phyloP scores from a whole-genome alignment of 1,284 basidiomycete genomes.

The Ustilago bromivora region DNA sequence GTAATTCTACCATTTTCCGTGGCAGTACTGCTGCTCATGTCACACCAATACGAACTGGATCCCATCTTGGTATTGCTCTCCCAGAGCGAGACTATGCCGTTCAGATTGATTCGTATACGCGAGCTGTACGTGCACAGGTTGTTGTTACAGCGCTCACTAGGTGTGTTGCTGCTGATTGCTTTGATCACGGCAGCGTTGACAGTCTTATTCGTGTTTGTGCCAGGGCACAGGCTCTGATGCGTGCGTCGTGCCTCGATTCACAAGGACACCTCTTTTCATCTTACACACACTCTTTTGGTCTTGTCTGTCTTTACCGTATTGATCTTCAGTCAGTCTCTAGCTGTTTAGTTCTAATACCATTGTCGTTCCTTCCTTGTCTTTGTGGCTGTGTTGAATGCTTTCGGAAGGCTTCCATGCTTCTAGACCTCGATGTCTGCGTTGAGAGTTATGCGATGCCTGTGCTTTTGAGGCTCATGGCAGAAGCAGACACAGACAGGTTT shows the following conservation, averaged over 20 bases:
- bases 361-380: background rate
- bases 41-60: slow-evolving; percentile 95
- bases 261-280: background rate
- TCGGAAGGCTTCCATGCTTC: too few species aligned
- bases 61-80: slow-evolving; percentile 76
- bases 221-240: slow-evolving; percentile 80
- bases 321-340: background rate
- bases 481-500: background rate
- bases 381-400: background rate
- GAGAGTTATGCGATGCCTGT: background rate
- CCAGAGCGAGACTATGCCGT: slow-evolving; percentile 76
- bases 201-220: slow-evolving; percentile 89
- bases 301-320: slow-evolving; percentile 15
- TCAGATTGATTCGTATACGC: slow-evolving; percentile 86
- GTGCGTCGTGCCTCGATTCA: background rate
- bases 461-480: background rate
- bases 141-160: slow-evolving; percentile 84
- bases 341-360: background rate
- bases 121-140: slow-evolving; percentile 93
- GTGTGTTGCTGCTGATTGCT: slow-evolving; percentile 78
- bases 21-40: slow-evolving; percentile 87
- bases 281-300: slow-evolving; percentile 20
- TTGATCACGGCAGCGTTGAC: slow-evolving; percentile 81
- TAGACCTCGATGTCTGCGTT: background rate
- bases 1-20: slow-evolving; percentile 95